These are phyloP conservation scores for Aspergillus amoenus DNA, from an alignment of 2,329 filamentous ascomycete genomes.

Conservation along the genomic window DNA sequence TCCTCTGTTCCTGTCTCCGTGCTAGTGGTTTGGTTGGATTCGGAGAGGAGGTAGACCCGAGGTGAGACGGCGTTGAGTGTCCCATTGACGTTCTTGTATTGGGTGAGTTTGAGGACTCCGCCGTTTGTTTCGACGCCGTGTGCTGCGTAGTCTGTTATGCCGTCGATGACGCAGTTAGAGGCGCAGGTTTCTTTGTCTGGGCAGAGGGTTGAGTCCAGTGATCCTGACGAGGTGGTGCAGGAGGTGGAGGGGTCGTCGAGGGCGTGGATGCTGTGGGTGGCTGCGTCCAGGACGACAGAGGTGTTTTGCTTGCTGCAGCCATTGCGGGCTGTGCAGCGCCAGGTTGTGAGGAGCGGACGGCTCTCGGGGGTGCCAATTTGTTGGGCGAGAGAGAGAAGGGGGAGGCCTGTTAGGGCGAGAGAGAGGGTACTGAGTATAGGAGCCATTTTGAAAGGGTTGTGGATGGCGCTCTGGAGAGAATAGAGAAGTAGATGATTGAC, in stretches of 20 bases:
- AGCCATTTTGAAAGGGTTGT: constrained; percentile 14
- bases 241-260: constrained; percentile 38
- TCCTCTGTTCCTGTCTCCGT: constrained; percentile 25
- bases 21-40: constrained; percentile 20
- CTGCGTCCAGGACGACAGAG: constrained; percentile 54
- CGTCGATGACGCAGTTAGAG: constrained; percentile 55
- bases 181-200: constrained; percentile 50
- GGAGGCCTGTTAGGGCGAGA: constrained; percentile 17
- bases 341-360: constrained; percentile 53
- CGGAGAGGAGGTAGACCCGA: constrained; percentile 59
- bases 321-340: constrained; percentile 49
- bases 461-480: neutral
- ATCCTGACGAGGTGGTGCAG: constrained; percentile 52
- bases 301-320: constrained; percentile 52
- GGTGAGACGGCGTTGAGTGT: constrained; percentile 44
- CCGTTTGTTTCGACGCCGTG: constrained; percentile 51
- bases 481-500: neutral
- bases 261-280: constrained; percentile 54
- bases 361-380: constrained; percentile 51
- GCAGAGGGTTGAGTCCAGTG: constrained; percentile 49
- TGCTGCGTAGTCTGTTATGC: constrained; percentile 50
- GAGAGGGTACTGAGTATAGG: constrained; percentile 10
- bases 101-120: constrained; percentile 48
- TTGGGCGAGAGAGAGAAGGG: constrained; percentile 48
- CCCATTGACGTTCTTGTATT: constrained; percentile 35